Evolutionary conservation across 1,284 basidiomycete species (phyloP), one percentile per base, ranked within the genome.

Genomic region (Pyrrhoderma noxium): DNA sequence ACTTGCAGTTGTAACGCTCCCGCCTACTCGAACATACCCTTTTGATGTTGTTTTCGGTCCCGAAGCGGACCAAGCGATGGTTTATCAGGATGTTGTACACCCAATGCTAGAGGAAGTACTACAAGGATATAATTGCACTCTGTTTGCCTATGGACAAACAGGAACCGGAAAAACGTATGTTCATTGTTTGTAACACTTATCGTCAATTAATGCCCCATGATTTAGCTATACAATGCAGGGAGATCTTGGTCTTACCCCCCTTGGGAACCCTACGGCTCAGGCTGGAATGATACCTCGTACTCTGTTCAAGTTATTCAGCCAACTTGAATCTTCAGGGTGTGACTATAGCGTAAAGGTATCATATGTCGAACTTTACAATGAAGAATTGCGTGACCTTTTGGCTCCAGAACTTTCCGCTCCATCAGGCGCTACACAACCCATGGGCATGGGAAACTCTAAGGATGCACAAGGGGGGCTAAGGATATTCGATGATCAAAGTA

Each of bases 81-180:
- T 99, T 22, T 99, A 96, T 66, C 80, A 90, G 56, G 89, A 97
- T 55, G 94, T 98, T 35, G 95, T 96, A 35, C 80, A 80, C 54
- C 91, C 90, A 0, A 90, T 99, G 78, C 73, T 99, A 44, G 84
- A 93, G 45, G 91, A 99, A 65, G 94, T 99, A 36, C 69, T 98
- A 45, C 75, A 81, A 62, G 96, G 96, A 2, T 99, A 97, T 72
- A 99, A 99, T 63, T 99, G 96, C 64, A 99, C 96, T 0, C 75
- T 99, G 34, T 99, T 99, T 70, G 95, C 95, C 2, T 99, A 99
- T 64, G 96, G 96, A 2, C 96, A 99, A 67, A 99, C 96, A 0
- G 96, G 96, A 3, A 98, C 96, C 0, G 96, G 96, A 14, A 99
- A 99, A 73, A 99, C 96, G 86, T 96, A 63, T 63, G 89, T 73